phyloP scores from a whole-genome alignment of 2,329 filamentous ascomycete genomes.

The Colletotrichum karsti region DNA sequence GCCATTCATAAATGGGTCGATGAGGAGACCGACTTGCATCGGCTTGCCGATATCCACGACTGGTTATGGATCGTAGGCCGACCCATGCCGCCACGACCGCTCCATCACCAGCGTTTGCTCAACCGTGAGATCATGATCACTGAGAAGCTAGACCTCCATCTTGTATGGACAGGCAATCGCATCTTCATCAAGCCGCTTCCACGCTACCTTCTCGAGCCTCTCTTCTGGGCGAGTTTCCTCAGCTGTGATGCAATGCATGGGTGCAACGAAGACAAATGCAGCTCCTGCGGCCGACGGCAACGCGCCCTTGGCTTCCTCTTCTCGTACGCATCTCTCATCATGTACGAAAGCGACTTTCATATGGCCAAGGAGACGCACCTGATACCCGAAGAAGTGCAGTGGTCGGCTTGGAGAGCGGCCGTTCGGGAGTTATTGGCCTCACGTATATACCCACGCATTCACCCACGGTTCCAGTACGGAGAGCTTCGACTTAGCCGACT shows the following conservation, averaged over 20 bases:
- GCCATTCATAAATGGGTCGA: not conserved
- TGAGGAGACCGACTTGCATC: not conserved
- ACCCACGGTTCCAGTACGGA: conserved; percentile 43
- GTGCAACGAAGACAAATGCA: not conserved
- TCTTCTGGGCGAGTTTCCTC: not conserved
- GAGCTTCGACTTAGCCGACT: conserved; percentile 50
- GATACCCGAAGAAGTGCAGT: conserved; percentile 44
- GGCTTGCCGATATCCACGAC: not conserved
- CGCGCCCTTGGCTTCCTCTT: conserved; percentile 45
- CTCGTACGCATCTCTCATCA: conserved; percentile 45
- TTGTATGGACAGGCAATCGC: not conserved
- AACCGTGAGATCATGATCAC: conserved; percentile 32
- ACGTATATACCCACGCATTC: conserved; percentile 34
- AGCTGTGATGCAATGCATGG: not conserved
- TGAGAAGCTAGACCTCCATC: not conserved
- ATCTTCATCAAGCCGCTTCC: not conserved
- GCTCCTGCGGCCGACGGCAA: not conserved
- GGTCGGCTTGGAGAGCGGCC: conserved; percentile 46
- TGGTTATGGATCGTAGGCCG: conserved; percentile 41
- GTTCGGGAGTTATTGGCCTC: conserved; percentile 39
- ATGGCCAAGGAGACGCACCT: conserved; percentile 45
- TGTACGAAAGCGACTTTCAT: conserved; percentile 47
- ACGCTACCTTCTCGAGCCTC: not conserved
- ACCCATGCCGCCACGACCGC: conserved; percentile 45
- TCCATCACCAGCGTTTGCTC: conserved; percentile 45